Base-by-base conservation (phyloP, 2,329 filamentous ascomycete genomes). In the Cryphonectria radicalis region DNA sequence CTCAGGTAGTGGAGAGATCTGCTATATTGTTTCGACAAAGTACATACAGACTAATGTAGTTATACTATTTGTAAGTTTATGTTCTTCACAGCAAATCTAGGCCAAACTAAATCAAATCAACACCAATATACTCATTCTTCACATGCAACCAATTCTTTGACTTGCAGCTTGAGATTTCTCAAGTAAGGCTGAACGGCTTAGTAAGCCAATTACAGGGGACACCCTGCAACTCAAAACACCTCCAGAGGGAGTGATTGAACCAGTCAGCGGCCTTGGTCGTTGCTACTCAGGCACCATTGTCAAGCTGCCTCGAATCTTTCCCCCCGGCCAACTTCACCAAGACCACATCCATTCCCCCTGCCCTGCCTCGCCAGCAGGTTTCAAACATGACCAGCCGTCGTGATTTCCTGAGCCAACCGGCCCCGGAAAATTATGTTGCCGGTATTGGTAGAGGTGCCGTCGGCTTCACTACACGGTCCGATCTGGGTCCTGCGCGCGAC, bases 371-470 rank as follows among this genome's bases (percentile, higher is more conserved):
- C 10, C 14, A 40, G 13, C 37, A 65, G 8, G 28, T 42, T 65
- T 22, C 63, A 10, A 82, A 74, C n/a, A 89, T 88, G 87, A 82
- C 87, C 66, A 83, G 81, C 77, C 92, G 94, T 84, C 88, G 89
- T 78, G 94, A 98, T 82, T 98, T 98, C 78, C 83, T 98, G 73
- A 95, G 88, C 82, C 94, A 97, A 82, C 91, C 92, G 73, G 92
- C 92, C 69, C 92, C 92, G 17, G 92, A 94, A 77, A 95, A 95
- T 81, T 95, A 95, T 79, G 95, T 99, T 74, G 96, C 96, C 74
- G 96, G 96, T 88, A 91, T 99, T 74, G 96, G 96, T 83, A 93
- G 97, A 87, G 96, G 96, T 83, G 97, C 97, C 32, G 99, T 96
- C 10, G 96, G 97, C 73, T 99, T 99, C 84, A 98, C 96, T 22